Conservation (phyloP, 2,329 filamentous ascomycete genomes). For the Exophiala sp. region DNA sequence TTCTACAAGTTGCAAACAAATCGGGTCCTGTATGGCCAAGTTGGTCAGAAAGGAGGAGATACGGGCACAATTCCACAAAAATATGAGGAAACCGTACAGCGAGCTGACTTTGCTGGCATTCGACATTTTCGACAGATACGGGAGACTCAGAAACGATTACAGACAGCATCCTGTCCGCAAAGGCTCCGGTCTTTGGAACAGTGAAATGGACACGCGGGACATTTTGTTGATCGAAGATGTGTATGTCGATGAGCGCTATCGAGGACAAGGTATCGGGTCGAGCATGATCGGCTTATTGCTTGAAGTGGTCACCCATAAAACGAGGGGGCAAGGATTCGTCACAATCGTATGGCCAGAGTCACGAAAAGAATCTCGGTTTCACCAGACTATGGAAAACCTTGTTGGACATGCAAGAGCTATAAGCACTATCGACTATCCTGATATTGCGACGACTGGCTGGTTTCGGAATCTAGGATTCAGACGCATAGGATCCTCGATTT, state of each 20-base stretch:
- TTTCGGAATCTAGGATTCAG: conserved; percentile 33
- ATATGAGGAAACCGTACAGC: conserved; percentile 18
- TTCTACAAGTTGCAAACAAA: neutral
- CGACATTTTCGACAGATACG: conserved; percentile 38
- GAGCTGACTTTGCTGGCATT: conserved; percentile 34
- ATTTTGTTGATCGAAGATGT: conserved; percentile 32
- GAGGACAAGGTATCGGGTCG: conserved; percentile 33
- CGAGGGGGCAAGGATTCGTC: neutral
- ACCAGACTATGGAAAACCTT: neutral
- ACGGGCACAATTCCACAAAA: neutral
- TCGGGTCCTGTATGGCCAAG: neutral
- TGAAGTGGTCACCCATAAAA: conserved; percentile 7
- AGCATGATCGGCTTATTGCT: conserved; percentile 32
- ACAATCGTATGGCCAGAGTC: conserved; percentile 5
- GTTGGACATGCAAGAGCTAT: neutral
- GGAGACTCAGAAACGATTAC: conserved; percentile 34
- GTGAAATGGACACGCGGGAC: conserved; percentile 28
- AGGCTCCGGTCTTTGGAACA: conserved; percentile 30
- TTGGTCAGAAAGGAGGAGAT: neutral
- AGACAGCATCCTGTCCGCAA: conserved; percentile 30
- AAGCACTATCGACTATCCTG: conserved; percentile 6
- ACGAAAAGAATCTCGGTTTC: neutral
- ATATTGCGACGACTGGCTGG: conserved; percentile 25
- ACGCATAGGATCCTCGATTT: conserved; percentile 33
- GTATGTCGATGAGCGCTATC: conserved; percentile 24